Percentiles rank a stretch among this genome's conserved stretches.
Conservation (phyloP, 2,329 filamentous ascomycete species). For the Fusarium sororula region DNA sequence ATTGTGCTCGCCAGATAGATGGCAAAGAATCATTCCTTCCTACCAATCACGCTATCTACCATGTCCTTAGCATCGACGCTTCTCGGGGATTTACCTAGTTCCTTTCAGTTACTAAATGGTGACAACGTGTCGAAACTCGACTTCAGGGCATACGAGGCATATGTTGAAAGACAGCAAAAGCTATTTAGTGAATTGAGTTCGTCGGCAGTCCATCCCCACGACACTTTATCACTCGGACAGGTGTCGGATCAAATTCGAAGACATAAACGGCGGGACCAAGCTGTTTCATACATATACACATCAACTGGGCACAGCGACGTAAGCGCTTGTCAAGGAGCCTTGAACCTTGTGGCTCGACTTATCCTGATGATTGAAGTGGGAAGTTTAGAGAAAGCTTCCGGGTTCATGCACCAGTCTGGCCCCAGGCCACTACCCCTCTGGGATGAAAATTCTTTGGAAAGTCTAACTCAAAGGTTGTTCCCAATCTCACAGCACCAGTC, state of each 20-base stretch:
- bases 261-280: neutral
- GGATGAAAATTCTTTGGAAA: fast-evolving
- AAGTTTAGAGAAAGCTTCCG: fast-evolving
- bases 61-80: neutral
- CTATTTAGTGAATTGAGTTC: neutral
- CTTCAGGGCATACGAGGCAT: neutral
- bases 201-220: fast-evolving
- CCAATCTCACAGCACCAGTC: neutral
- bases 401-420: neutral
- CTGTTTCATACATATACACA: fast-evolving
- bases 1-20: neutral
- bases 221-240: neutral
- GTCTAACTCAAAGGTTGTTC: fast-evolving
- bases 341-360: fast-evolving
- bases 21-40: fast-evolving
- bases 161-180: fast-evolving
- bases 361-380: neutral
- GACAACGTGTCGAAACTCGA: neutral
- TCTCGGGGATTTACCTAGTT: fast-evolving
- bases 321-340: fast-evolving
- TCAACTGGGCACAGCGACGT: fast-evolving
- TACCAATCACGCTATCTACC: fast-evolving
- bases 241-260: fast-evolving
- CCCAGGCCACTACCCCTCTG: fast-evolving
- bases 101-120: fast-evolving